Percentiles rank a stretch among this genome's conserved stretches.
Conservation (phyloP, 805 yeast genomes). For the Candida corydali region DNA sequence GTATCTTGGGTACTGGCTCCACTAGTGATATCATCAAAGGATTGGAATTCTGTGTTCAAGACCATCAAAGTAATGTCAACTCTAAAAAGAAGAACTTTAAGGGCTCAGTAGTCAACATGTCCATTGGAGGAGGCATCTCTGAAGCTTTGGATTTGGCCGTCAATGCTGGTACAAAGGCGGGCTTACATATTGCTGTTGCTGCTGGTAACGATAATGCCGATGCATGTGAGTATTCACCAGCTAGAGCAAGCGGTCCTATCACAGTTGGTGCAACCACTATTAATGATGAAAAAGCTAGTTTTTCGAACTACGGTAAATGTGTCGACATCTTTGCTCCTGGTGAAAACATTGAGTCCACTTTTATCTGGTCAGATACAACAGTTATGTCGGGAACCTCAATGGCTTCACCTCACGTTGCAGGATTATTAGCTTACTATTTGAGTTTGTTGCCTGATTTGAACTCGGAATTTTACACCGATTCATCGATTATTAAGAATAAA, state of each 20-base stretch:
- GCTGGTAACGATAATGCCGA: conserved; percentile 62
- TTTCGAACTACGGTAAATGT: conserved; percentile 52
- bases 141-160: conserved; percentile 56
- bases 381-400: conserved; percentile 59
- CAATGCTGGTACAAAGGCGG: conserved; percentile 53
- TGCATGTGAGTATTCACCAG: conserved; percentile 59
- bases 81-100: conserved; percentile 40
- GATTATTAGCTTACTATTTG: conserved; percentile 52
- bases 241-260: conserved; percentile 51
- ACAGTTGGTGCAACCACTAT: conserved; percentile 50
- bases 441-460: conserved; percentile 50
- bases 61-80: conserved; percentile 27
- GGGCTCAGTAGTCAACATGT: conserved; percentile 62
- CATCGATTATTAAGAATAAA: conserved; percentile 51
- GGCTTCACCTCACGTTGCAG: conserved; percentile 61
- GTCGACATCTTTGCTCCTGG: conserved; percentile 56
- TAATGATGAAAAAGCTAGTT: conserved; percentile 44
- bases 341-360: conserved; percentile 51
- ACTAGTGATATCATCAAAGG: conserved; percentile 42
- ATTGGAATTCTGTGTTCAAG: conserved; percentile 34
- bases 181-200: conserved; percentile 58
- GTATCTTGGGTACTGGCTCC: conserved; percentile 34
- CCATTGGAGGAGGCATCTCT: conserved; percentile 56
- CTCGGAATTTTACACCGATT: conserved; percentile 48
- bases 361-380: conserved; percentile 53